A percentile compares a stretch with the other conserved stretches of the same genome.
Conservation (phyloP, 208 protist species). For the Leishmania lainsoni region DNA sequence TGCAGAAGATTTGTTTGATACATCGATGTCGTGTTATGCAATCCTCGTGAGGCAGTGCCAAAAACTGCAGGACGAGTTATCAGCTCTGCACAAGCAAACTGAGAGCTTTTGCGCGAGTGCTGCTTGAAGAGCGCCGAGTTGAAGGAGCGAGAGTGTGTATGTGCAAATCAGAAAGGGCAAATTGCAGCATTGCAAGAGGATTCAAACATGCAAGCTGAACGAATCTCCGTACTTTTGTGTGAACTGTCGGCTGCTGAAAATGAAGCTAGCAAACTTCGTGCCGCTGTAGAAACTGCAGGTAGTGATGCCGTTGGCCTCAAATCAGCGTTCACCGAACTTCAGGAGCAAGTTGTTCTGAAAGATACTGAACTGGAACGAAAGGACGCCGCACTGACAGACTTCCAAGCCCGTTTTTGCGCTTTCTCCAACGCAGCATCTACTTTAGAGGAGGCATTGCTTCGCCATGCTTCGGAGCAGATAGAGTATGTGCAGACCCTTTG, state of each 20-base stretch:
- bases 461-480: background rate
- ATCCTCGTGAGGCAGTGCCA: background rate
- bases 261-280: background rate
- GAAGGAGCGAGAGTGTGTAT: background rate
- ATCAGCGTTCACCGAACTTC: background rate
- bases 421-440: background rate
- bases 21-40: background rate
- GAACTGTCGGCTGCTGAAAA: background rate
- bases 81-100: background rate
- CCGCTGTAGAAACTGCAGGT: background rate
- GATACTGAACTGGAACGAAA: background rate
- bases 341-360: background rate
- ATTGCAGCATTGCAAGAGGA: background rate
- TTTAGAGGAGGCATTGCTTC: background rate
- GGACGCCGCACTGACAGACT: background rate
- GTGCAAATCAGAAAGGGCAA: background rate
- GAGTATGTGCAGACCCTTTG: slow-evolving; percentile 1
- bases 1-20: background rate
- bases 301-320: background rate
- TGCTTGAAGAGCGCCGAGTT: background rate
- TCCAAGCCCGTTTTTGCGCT: background rate
- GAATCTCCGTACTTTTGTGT: background rate
- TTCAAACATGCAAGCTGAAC: background rate
- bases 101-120: background rate
- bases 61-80: background rate